These are phyloP conservation scores for Marchantia paleacea DNA, from an alignment of 225 moss, liverwort and hornwort species.

Conservation along the genomic window DNA sequence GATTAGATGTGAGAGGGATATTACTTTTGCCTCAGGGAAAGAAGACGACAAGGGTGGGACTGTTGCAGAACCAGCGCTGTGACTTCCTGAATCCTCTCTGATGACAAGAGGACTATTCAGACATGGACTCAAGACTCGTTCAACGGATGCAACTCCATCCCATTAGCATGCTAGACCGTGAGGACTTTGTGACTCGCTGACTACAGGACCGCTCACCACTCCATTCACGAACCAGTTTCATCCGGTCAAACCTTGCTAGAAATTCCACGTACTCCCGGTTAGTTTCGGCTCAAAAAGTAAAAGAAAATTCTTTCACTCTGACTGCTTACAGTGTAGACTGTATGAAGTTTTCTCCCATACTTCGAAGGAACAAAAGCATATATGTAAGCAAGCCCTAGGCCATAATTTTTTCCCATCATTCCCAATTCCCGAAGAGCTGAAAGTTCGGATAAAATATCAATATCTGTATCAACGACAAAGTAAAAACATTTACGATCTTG, in stretches of 20 bases:
- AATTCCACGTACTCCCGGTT: not conserved
- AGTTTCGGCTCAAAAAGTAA: not conserved
- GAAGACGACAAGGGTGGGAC: slow-evolving; percentile 3
- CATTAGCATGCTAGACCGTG: not conserved
- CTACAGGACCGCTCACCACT: not conserved
- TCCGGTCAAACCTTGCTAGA: not conserved
- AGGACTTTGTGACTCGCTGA: slow-evolving; percentile 16
- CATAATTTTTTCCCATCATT: too few relatives aligned
- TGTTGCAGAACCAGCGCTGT: not conserved
- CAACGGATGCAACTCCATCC: not conserved
- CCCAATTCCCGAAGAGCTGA: too few relatives aligned
- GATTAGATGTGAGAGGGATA: not conserved
- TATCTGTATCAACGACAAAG: too few relatives aligned
- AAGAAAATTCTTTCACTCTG: not conserved
- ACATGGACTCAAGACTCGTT: not conserved
- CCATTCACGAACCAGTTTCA: not conserved
- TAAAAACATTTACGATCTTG: too few relatives aligned
- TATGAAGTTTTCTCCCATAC: not conserved
- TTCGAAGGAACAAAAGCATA: not conserved
- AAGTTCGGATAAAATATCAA: too few relatives aligned
- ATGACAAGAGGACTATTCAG: not conserved
- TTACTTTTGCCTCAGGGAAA: not conserved
- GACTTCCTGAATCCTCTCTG: not conserved
- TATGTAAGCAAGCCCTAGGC: not conserved
- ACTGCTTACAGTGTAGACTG: not conserved